Base-by-base conservation (phyloP, 768 basidiomycete species). In the Mycena galopus region DNA sequence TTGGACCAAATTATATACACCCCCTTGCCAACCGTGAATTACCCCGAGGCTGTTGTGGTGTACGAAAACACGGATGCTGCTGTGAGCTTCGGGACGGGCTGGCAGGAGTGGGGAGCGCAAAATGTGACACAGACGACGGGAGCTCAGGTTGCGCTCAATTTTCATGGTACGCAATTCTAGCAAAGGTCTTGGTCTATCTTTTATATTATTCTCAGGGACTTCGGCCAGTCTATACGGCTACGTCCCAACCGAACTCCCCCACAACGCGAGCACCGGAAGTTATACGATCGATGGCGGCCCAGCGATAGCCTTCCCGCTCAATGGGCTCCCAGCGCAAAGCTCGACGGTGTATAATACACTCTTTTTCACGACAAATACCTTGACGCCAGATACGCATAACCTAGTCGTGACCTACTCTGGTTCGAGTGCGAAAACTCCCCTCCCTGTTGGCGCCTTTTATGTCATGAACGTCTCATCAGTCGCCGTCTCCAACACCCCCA, bases 1-100 rank as follows among this genome's bases (percentile, higher is more conserved):
- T 70, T 82, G 23, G 82, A 83, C 66, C 77, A 78, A n/a, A 65
- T 83, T n/a, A 32, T 47, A 2, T 82, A 80, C 59, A 74, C 73
- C 11, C 80, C 81, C 6, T 16, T 68, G 14, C 32, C 65, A 5
- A 30, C n/a, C 5, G 67, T 27, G 57, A 23, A 14, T 1, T 29
- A 37, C 16, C 57, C 56, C 4, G 65, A 29, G 8, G 73, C 72
- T 17, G 67, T 73, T 33, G 30, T 73, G 27, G 57, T 65, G 32
- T 73, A 73, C 47, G 23, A 42, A 23, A 71, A 73, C 32, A 51
- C 56, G 0, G 78, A 80, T 60, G 65, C 79, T 4, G 53, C 72
- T 19, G 76, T 80, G 23, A 56, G 73, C 35, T 79, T 71, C 55
- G 77, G 71, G 33, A 25, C 68, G 2, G 75, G 76, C 4, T 81